Evolutionary conservation across 108 stramenopile genomes (phyloP).

Genomic region (Skeletonema tropicum): DNA sequence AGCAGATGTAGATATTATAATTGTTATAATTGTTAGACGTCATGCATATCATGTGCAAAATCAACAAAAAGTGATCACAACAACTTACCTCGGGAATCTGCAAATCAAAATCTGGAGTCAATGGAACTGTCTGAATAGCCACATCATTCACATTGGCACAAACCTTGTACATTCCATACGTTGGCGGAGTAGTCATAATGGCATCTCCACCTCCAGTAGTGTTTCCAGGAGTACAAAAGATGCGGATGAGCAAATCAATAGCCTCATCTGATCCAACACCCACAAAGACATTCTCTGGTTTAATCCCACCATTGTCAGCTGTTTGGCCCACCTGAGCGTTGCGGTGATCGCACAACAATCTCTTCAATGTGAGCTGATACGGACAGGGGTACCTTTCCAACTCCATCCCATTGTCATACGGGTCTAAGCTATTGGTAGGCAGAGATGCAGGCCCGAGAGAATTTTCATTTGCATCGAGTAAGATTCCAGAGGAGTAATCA

Average conservation of each 20-base stretch:
- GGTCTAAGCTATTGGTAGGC: constrained; percentile 66
- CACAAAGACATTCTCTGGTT: constrained; percentile 90
- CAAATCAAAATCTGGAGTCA: constrained; percentile 83
- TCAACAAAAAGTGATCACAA: background rate
- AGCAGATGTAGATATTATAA: background rate
- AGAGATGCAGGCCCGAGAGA: constrained; percentile 79
- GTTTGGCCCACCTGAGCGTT: constrained; percentile 12
- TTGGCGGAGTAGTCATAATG: constrained; percentile 92
- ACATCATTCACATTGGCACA: constrained; percentile 96
- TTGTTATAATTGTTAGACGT: background rate
- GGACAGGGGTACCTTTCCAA: constrained; percentile 79
- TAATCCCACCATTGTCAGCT: constrained; percentile 49
- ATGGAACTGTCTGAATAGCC: constrained; percentile 66
- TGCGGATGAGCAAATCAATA: constrained; percentile 94
- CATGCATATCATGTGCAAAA: constrained; percentile 9
- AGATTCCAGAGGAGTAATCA: constrained; percentile 89
- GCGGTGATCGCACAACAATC: constrained; percentile 70
- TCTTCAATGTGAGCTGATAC: constrained; percentile 82
- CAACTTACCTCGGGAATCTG: constrained; percentile 64
- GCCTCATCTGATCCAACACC: constrained; percentile 98
- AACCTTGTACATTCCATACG: constrained; percentile 98
- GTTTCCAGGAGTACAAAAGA: constrained; percentile 89
- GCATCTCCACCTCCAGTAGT: constrained; percentile 50
- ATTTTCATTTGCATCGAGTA: constrained; percentile 98
- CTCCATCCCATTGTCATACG: constrained; percentile 59